Conservation (phyloP, 441 rosid species). For the Breynia disticha region DNA sequence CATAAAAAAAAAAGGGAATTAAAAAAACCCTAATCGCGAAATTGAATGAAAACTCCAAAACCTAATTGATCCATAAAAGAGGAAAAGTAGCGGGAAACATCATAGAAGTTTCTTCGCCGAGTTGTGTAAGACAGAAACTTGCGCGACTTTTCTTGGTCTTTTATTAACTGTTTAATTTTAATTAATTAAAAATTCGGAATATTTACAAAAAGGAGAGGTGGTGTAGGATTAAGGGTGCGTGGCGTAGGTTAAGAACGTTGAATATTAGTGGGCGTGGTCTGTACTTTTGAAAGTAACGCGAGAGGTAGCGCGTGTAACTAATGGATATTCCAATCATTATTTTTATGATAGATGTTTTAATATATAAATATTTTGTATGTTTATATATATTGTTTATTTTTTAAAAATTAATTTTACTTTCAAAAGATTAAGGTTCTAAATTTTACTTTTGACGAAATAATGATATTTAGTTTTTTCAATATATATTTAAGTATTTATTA, state of each 20-base stretch:
- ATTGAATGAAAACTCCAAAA: slow-evolving; percentile 10
- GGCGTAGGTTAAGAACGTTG: slow-evolving; percentile 15
- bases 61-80: slow-evolving; percentile 12
- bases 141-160: slow-evolving; percentile 1
- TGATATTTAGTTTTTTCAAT: too few species aligned
- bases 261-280: background rate
- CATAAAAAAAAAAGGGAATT: slow-evolving; percentile 1
- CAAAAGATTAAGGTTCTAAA: too few species aligned
- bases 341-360: too few species aligned
- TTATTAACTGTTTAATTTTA: background rate
- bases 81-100: slow-evolving; percentile 12
- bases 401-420: too few species aligned
- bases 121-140: background rate
- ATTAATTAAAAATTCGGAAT: too few species aligned
- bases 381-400: too few species aligned
- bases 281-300: too few species aligned
- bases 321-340: too few species aligned
- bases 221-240: slow-evolving; percentile 21
- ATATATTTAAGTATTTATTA: too few species aligned
- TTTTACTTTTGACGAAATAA: too few species aligned
- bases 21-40: slow-evolving; percentile 9
- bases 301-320: too few species aligned
- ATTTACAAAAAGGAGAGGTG: background rate
- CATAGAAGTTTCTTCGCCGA: slow-evolving; percentile 21
- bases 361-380: too few species aligned